Evolutionary conservation across 2,329 filamentous ascomycete species (phyloP), one percentile per base, ranked within the genome.

Genomic region (Aureobasidium subglaciale): DNA sequence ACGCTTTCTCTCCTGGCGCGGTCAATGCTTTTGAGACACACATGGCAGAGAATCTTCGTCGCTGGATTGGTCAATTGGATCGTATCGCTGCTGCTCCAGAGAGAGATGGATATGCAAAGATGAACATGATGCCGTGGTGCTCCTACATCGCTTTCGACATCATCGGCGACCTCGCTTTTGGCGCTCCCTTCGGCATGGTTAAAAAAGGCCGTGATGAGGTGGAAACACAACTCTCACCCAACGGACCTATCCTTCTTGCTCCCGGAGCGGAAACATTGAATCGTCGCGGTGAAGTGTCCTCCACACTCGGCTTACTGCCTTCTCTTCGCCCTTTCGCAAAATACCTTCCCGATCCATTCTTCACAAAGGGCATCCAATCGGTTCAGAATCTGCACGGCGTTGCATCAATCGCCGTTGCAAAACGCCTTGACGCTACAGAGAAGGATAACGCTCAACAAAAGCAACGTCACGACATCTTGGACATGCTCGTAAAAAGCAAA

Each of bases 1-100:
- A 70, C 49, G 66, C 66, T 7, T 70, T 70, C 46, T 68, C 65
- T 0, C 67, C 67, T 0, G 63, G 61, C 34, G 64, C 67, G 5
- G 66, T 69, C 5, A 62, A 63, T 18, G 63, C 58, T 0, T 70
- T 70, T 55, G 68, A 69, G 49, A 62, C 61, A 5, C 62, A 67
- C 24, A 69, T 69, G 64, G 63, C 66, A 1, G 63, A 60, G 2
- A 63, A 64, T 32, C 58, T 64, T 9, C 58, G 56, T 9, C 54
- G 59, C 38, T 64, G 62, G 62, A 58, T 61, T 5, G 40, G 42
- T 8, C 59, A 63, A 20, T 56, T 62, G 9, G 61, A 63, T 50
- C 56, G 59, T 16, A 62, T 64, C 24, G 45, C 61, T 4, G 55
- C 50, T 1, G 35, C 50, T 24, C 60, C 58, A 3, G 55, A 54